Conservation (phyloP, 1,139 yeast species). For the Pichiaceae sp. region DNA sequence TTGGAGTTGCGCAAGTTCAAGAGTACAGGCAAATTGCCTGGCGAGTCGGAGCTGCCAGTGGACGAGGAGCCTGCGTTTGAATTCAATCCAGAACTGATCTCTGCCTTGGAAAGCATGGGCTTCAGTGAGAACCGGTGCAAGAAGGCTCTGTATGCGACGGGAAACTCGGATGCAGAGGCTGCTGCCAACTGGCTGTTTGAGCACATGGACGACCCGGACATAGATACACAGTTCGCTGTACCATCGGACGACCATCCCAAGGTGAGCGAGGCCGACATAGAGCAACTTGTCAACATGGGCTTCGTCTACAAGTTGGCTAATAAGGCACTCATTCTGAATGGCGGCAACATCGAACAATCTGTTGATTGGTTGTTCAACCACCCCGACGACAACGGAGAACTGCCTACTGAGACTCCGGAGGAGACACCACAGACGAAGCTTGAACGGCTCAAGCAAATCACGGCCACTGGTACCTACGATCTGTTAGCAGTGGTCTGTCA, state of each 20-base stretch:
- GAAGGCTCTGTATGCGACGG: slow-evolving; percentile 66
- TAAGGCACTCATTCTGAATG: slow-evolving; percentile 57
- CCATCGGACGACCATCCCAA: slow-evolving; percentile 12
- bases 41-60: slow-evolving; percentile 33
- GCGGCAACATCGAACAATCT: slow-evolving; percentile 61
- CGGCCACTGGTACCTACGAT: slow-evolving; percentile 28
- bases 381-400: slow-evolving; percentile 57
- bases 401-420: slow-evolving; percentile 20
- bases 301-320: slow-evolving; percentile 52
- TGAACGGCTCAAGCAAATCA: slow-evolving; percentile 15
- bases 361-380: slow-evolving; percentile 84
- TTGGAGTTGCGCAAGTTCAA: slow-evolving; percentile 26
- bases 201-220: slow-evolving; percentile 78
- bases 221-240: slow-evolving; percentile 52
- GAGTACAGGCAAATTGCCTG: slow-evolving; percentile 28
- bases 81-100: slow-evolving; percentile 50
- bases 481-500: slow-evolving; percentile 80
- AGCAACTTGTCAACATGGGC: slow-evolving; percentile 67
- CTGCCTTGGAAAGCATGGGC: slow-evolving; percentile 72
- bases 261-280: slow-evolving; percentile 26
- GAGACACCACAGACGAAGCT: slow-evolving; percentile 10
- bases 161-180: slow-evolving; percentile 57
- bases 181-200: slow-evolving; percentile 91
- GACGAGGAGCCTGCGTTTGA: slow-evolving; percentile 27
- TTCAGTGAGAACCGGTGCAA: slow-evolving; percentile 61